Base-by-base conservation (phyloP, 495 filamentous ascomycete species). In the Hypoxylon crocopeplum region DNA sequence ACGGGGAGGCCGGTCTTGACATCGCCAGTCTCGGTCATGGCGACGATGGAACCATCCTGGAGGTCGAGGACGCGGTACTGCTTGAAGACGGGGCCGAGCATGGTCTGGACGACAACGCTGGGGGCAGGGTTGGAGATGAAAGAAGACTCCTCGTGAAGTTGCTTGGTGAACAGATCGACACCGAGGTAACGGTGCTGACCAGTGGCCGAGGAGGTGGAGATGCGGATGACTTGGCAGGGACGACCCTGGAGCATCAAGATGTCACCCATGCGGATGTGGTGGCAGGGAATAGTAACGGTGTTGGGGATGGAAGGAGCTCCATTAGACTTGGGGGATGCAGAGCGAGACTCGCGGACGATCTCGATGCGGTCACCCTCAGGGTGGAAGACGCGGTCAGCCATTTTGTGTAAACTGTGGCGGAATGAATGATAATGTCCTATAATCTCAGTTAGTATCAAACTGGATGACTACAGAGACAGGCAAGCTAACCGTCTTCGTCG, bases 31-130 rank as follows among this genome's bases (percentile, higher is more conserved):
- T 82, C 76, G 66, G 79, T 78, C 75, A 80, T 79, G 71, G 76
- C 77, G 47, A 79, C 76, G 68, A 80, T 71, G 74, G 79, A 77
- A 68, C 89, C 88, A 56, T 96, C 91, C 77, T 91, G 91, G 79
- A 98, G 88, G 80, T 98, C 94, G 32, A 98, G 89, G 72, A 98
- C 93, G 75, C 94, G 92, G 87, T 98, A 98, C 82, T 97, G 96
- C 90, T 98, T 98, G 92, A 97, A 98, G 82, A 98, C 90, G 36
- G 94, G 94, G 68, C 94, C 94, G 52, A 96, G 90, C 91, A 98
- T 97, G 80, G 93, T 98, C 87, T 98, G 94, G 70, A 98, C 93
- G 37, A 98, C 87, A 50, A 98, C 94, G 55, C 90, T 95, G 66
- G 94, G 93, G 44, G 89, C 88, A 48, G 94, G 94, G 86, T 96